These are phyloP conservation scores for Carpinus viminea DNA, from an alignment of 306 rosid species.

Conservation along the genomic window DNA sequence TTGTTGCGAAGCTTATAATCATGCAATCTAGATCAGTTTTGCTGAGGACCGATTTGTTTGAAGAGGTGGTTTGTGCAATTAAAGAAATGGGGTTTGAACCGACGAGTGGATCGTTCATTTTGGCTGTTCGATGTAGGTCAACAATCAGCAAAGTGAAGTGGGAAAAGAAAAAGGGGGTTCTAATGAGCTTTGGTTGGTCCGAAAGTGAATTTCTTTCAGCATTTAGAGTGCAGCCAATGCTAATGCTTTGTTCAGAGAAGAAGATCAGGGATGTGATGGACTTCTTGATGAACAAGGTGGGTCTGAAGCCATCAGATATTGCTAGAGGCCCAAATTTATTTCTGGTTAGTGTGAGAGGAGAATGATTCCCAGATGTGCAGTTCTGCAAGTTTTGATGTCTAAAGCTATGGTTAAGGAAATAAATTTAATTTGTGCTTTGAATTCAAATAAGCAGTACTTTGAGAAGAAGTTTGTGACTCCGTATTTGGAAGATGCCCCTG, in stretches of 20 bases:
- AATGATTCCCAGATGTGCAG: conserved; percentile 8
- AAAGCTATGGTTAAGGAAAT: background rate
- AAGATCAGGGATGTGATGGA: conserved; percentile 5
- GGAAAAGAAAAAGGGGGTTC: conserved; percentile 4
- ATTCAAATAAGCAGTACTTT: background rate
- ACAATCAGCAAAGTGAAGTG: background rate
- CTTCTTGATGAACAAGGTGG: background rate
- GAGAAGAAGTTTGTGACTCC: background rate
- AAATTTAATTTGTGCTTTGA: background rate
- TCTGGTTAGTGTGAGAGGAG: conserved; percentile 3
- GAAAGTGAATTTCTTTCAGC: background rate
- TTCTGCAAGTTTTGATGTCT: conserved; percentile 8
- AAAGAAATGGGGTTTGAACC: background rate
- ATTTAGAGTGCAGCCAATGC: background rate
- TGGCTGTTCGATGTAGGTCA: background rate
- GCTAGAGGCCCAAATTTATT: conserved; percentile 4
- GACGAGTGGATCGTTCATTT: background rate
- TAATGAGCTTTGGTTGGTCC: background rate
- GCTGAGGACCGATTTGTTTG: background rate
- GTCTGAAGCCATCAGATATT: background rate
- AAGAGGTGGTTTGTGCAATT: conserved; percentile 4
- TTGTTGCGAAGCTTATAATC: background rate
- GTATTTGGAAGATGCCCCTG: background rate
- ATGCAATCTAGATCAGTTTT: background rate
- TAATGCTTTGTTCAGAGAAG: background rate